These are phyloP conservation scores for Xerocomellus intermedius DNA, from an alignment of 768 basidiomycete species.

Conservation along the genomic window DNA sequence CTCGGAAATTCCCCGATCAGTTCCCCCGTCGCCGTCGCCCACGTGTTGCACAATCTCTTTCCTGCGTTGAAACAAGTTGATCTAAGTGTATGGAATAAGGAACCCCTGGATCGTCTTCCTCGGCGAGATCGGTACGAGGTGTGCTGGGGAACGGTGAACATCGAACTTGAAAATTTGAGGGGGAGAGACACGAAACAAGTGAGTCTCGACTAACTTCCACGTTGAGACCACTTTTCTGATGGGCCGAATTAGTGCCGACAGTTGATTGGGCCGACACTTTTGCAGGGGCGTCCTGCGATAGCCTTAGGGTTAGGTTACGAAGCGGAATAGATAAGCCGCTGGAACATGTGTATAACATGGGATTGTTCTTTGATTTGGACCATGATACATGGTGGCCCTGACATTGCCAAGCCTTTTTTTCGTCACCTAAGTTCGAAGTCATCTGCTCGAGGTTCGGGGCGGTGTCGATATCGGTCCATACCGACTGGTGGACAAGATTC, in stretches of 20 bases:
- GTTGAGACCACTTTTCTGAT: not conserved
- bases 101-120: conserved; percentile 9
- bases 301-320: too few relatives aligned
- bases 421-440: too few relatives aligned
- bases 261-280: not conserved
- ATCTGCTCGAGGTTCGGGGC: too few relatives aligned
- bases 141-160: conserved; percentile 20
- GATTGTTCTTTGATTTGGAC: too few relatives aligned
- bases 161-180: conserved; percentile 5
- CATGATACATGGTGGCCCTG: too few relatives aligned
- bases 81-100: conserved; percentile 17
- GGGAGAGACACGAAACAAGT: not conserved
- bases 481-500: too few relatives aligned
- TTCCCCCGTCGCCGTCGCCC: conserved; percentile 9
- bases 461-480: too few relatives aligned
- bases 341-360: too few relatives aligned
- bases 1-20: conserved; percentile 24
- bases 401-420: too few relatives aligned
- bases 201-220: not conserved
- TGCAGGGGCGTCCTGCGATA: too few relatives aligned
- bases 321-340: too few relatives aligned
- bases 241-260: not conserved
- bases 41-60: conserved; percentile 11
- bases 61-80: conserved; percentile 22
- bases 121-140: conserved; percentile 12